Evolutionary conservation across 2,329 filamentous ascomycete genomes (phyloP).

Genomic region (Aotearoamyces nothofagi): DNA sequence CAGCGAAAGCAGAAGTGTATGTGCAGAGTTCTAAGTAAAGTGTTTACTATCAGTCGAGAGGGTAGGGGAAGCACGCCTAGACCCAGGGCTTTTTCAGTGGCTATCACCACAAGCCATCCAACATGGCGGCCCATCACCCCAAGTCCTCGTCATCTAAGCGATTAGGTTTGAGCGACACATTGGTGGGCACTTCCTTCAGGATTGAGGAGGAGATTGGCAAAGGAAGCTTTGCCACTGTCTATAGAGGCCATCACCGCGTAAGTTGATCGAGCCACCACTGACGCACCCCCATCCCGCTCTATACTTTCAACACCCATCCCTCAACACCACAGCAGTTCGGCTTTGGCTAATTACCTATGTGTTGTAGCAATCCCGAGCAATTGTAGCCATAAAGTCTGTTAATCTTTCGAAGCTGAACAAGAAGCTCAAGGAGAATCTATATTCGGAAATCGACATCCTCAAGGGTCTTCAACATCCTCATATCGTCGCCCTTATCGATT

Average conservation of each 20-base stretch:
- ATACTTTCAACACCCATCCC: no score
- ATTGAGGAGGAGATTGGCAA: slow-evolving; percentile 86
- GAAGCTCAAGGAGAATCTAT: slow-evolving; percentile 92
- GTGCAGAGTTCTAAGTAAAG: not conserved
- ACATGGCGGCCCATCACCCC: slow-evolving; percentile 25
- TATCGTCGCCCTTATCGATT: slow-evolving; percentile 92
- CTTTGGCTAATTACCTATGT: no score
- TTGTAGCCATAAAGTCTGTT: slow-evolving; percentile 94
- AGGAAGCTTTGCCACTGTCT: slow-evolving; percentile 95
- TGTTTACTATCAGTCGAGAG: not conserved
- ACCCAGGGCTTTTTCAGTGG: not conserved
- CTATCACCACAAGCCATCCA: slow-evolving; percentile 6
- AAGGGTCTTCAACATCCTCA: slow-evolving; percentile 89
- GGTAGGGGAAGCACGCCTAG: not conserved
- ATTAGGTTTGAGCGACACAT: slow-evolving; percentile 23
- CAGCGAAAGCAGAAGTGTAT: slow-evolving; percentile 1
- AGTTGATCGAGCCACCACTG: slow-evolving; percentile 19
- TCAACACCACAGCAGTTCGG: no score
- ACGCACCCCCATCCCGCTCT: no score
- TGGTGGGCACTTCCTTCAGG: slow-evolving; percentile 56
- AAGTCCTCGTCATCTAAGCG: slow-evolving; percentile 24
- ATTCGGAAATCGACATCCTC: slow-evolving; percentile 89
- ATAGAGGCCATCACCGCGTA: slow-evolving; percentile 74
- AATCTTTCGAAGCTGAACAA: slow-evolving; percentile 81
- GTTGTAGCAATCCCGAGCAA: slow-evolving; percentile 29